Evolutionary conservation across 768 basidiomycete species (phyloP).

Genomic region (Tylopilus subfusipes): DNA sequence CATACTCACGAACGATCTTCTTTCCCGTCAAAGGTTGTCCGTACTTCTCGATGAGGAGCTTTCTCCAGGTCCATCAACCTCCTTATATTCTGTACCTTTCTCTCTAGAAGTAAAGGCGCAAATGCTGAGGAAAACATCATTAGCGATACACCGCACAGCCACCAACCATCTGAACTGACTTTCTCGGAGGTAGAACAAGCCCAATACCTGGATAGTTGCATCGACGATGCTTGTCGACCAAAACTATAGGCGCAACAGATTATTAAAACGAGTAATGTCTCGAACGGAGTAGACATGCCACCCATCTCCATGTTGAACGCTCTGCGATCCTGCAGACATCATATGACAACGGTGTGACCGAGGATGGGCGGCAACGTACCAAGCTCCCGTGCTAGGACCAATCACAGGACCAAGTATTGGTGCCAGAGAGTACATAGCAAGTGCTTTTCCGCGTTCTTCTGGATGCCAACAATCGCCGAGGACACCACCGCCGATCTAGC

Average conservation of each 20-base stretch:
- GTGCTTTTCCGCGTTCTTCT: conserved; percentile 62
- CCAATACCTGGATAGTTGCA: conserved; percentile 49
- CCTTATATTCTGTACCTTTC: conserved; percentile 48
- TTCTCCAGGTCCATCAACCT: conserved; percentile 49
- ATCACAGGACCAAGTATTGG: conserved; percentile 64
- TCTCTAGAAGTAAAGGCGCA: conserved; percentile 37
- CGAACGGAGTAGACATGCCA: conserved; percentile 38
- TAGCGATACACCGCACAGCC: conserved; percentile 6
- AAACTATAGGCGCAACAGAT: conserved; percentile 43
- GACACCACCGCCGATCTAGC: conserved; percentile 61
- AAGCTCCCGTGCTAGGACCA: conserved; percentile 61
- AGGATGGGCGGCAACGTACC: conserved; percentile 30
- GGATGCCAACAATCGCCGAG: conserved; percentile 58
- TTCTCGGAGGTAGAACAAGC: conserved; percentile 58
- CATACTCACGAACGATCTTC: conserved; percentile 43
- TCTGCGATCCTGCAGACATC: conserved; percentile 47
- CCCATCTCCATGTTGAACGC: conserved; percentile 68
- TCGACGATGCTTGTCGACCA: conserved; percentile 64
- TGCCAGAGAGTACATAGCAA: conserved; percentile 61
- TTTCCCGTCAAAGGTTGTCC: conserved; percentile 44
- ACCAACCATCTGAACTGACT: conserved; percentile 38
- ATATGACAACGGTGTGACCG: background rate
- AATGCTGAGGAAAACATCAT: conserved; percentile 20
- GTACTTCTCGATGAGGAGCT: conserved; percentile 34
- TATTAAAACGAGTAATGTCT: background rate